Evolutionary conservation across 345 rosid genomes (phyloP).

Genomic region (Brassica rapa): DNA sequence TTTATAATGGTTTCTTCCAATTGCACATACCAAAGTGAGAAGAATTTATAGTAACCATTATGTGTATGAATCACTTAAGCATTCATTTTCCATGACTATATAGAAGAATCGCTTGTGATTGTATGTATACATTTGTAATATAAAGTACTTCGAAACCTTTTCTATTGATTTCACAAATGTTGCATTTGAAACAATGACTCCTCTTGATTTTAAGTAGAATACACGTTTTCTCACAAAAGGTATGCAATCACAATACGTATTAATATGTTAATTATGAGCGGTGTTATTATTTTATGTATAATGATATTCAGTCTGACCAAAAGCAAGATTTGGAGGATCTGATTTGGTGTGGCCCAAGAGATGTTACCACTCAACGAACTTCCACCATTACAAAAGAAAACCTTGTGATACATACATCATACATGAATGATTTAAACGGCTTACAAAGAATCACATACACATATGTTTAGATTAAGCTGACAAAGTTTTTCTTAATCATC

Average conservation of each 20-base stretch:
- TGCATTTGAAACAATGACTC: neutral
- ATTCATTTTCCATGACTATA: neutral
- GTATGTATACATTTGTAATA: neutral
- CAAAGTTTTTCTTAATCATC: neutral
- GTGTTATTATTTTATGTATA: constrained; percentile 2
- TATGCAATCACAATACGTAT: neutral
- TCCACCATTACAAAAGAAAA: constrained; percentile 13
- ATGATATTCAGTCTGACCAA: constrained; percentile 31
- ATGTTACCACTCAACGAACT: constrained; percentile 38
- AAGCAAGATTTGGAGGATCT: constrained; percentile 43
- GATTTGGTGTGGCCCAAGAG: constrained; percentile 41
- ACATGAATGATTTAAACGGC: neutral
- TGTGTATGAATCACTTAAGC: neutral
- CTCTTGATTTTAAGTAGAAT: neutral
- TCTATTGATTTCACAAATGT: neutral
- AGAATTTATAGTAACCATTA: neutral
- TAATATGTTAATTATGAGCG: neutral
- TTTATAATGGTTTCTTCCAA: neutral
- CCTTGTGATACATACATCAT: constrained; percentile 12
- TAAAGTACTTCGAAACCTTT: neutral
- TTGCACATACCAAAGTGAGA: neutral
- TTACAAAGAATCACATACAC: neutral
- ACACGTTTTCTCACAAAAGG: neutral
- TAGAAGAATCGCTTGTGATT: neutral
- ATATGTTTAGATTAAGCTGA: neutral